These are phyloP conservation scores for Fagopyrum esculentum DNA, from an alignment of 148 eudicot genomes.

Conservation along the genomic window DNA sequence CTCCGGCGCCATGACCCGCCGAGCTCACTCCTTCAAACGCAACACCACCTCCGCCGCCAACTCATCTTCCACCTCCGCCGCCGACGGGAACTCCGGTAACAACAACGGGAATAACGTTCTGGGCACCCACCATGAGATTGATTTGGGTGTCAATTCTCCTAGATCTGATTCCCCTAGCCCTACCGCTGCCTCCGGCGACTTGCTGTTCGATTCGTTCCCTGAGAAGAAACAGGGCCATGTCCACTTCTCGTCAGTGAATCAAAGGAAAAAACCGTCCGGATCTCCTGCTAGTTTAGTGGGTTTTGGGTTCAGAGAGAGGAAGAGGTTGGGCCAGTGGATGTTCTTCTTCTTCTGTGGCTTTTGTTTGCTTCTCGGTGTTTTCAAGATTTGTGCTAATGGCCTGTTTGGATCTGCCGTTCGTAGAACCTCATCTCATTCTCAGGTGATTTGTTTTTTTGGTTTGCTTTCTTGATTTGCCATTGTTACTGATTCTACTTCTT, in stretches of 20 bases:
- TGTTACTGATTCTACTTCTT: neutral
- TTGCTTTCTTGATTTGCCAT: neutral
- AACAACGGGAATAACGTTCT: slow-evolving; percentile 2
- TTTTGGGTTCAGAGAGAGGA: slow-evolving; percentile 44
- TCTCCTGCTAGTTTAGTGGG: slow-evolving; percentile 30
- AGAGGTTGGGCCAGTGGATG: slow-evolving; percentile 67
- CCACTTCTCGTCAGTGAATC: slow-evolving; percentile 18
- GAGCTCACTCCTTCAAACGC: slow-evolving; percentile 79
- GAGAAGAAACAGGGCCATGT: slow-evolving; percentile 44
- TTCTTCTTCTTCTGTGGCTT: slow-evolving; percentile 71
- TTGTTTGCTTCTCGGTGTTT: slow-evolving; percentile 60
- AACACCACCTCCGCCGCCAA: slow-evolving; percentile 15
- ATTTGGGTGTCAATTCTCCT: slow-evolving; percentile 58
- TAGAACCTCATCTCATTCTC: slow-evolving; percentile 26
- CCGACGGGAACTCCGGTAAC: neutral
- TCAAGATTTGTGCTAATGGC: slow-evolving; percentile 60
- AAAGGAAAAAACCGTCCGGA: slow-evolving; percentile 38
- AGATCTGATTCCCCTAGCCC: slow-evolving; percentile 49
- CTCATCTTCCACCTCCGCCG: neutral
- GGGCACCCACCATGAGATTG: slow-evolving; percentile 48
- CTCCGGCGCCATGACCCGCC: slow-evolving; percentile 75
- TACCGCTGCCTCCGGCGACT: slow-evolving; percentile 23
- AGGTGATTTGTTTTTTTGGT: slow-evolving; percentile 25
- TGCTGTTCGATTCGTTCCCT: slow-evolving; percentile 27
- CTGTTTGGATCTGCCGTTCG: slow-evolving; percentile 55